phyloP scores from a whole-genome alignment of 2,329 filamentous ascomycete species.

The Penicillium polonicum region DNA sequence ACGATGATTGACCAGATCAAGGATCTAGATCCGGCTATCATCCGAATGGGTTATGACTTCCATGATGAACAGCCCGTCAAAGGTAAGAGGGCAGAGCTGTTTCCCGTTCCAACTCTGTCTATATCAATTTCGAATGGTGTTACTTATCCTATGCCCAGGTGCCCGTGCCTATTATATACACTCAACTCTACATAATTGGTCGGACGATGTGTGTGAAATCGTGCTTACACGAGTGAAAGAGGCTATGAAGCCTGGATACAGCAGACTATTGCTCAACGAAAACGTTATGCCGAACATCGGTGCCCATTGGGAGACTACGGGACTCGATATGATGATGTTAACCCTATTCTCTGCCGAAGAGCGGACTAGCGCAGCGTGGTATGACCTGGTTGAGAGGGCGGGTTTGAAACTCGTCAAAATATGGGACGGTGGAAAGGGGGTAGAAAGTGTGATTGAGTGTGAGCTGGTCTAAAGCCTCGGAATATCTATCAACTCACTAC shows the following conservation, averaged over 20 bases:
- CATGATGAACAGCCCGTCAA: conserved; percentile 1
- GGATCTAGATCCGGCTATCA: conserved; percentile 1
- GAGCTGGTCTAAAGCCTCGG: not conserved
- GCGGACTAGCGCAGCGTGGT: conserved; percentile 1
- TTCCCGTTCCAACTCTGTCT: not conserved
- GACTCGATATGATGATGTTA: conserved; percentile 1
- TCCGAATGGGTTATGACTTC: conserved; percentile 8
- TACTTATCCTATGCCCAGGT: not conserved
- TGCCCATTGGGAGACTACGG: conserved; percentile 6
- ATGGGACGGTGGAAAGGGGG: not conserved
- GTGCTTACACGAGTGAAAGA: conserved; percentile 1
- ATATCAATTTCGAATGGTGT: not conserved
- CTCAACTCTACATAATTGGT: conserved; percentile 1
- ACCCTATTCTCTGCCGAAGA: not conserved
- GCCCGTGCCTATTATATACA: conserved; percentile 6
- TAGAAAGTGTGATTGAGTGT: conserved; percentile 2
- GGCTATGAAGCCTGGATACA: conserved; percentile 6
- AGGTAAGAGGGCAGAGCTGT: not conserved
- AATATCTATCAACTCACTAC: not conserved
- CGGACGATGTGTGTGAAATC: conserved; percentile 4
- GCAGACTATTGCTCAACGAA: conserved; percentile 3
- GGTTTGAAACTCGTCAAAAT: not conserved
- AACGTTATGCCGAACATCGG: not conserved
- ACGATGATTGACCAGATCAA: conserved; percentile 3
- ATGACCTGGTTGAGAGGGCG: not conserved